phyloP scores from a whole-genome alignment of 176 grass and related monocot genomes.

The Aegilops sharonensis region DNA sequence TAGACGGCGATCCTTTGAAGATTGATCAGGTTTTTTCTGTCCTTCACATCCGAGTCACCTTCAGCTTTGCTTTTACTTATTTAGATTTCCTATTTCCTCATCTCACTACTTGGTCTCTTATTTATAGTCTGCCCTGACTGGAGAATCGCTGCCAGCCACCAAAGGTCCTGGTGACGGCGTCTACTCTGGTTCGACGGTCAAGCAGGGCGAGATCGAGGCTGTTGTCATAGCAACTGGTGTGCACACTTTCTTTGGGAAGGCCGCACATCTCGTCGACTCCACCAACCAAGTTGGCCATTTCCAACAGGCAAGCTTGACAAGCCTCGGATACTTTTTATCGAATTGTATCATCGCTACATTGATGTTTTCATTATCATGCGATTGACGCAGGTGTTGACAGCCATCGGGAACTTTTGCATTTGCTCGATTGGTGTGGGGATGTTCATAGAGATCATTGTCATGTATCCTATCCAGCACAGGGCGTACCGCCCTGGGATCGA shows the following conservation, averaged over 20 bases:
- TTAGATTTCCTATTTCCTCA: background rate
- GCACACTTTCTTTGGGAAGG: conserved; percentile 69
- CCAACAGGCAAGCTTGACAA: conserved; percentile 41
- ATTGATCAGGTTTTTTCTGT: conserved; percentile 56
- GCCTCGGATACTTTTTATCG: background rate
- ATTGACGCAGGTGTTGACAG: conserved; percentile 43
- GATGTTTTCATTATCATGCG: background rate
- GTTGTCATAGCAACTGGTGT: conserved; percentile 63
- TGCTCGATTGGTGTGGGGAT: conserved; percentile 53
- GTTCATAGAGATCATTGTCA: conserved; percentile 54
- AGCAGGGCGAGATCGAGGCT: conserved; percentile 58
- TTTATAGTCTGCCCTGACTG: conserved; percentile 52
- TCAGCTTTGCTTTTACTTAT: background rate
- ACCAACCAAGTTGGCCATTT: conserved; percentile 65
- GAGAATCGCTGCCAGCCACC: conserved; percentile 53
- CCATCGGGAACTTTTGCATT: conserved; percentile 59
- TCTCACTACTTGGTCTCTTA: background rate
- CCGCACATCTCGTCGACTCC: conserved; percentile 59
- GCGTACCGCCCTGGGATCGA: conserved; percentile 50
- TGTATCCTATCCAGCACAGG: conserved; percentile 57
- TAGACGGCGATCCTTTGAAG: conserved; percentile 57
- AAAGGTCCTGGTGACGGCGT: conserved; percentile 50
- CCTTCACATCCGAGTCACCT: background rate
- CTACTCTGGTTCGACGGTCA: conserved; percentile 57
- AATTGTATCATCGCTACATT: background rate